Percentiles rank a stretch among this genome's conserved stretches.
Conservation (phyloP, 345 rosid species). For the Microcos paniculata region DNA sequence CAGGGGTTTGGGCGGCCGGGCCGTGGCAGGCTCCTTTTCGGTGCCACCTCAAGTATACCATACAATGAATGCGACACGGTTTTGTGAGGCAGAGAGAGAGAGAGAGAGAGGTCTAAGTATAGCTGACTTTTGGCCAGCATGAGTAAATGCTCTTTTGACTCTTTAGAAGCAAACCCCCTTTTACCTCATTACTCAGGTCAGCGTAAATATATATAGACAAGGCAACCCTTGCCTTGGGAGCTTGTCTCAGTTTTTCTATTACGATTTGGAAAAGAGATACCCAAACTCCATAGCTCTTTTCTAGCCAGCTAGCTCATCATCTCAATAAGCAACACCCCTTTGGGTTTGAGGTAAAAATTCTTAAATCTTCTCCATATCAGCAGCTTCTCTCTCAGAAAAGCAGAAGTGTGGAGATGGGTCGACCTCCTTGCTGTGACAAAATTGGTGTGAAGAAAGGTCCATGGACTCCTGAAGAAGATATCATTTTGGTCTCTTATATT, state of each 20-base stretch:
- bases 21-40: not conserved
- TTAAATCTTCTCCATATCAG: not conserved
- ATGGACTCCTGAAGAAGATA: constrained; percentile 99
- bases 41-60: constrained; percentile 27
- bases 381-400: not conserved
- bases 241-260: constrained; percentile 20
- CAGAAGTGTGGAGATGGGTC: constrained; percentile 65
- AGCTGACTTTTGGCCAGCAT: constrained; percentile 51
- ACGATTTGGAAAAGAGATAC: not conserved
- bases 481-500: constrained; percentile 79
- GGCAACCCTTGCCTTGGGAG: constrained; percentile 21
- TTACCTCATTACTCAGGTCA: constrained; percentile 36
- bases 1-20: too few relatives aligned
- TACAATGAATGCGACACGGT: constrained; percentile 35
- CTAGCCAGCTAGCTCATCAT: not conserved
- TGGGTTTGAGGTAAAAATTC: not conserved
- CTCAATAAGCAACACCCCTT: not conserved
- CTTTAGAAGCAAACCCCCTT: constrained; percentile 25
- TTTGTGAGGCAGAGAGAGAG: constrained; percentile 18
- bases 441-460: constrained; percentile 94
- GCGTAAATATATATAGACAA: constrained; percentile 29
- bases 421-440: constrained; percentile 91
- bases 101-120: constrained; percentile 28
- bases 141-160: constrained; percentile 78
- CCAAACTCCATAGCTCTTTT: constrained; percentile 3